These are phyloP conservation scores for Entomophthora muscae DNA, from an alignment of 371 early-diverging fungal genomes.

Conservation along the genomic window DNA sequence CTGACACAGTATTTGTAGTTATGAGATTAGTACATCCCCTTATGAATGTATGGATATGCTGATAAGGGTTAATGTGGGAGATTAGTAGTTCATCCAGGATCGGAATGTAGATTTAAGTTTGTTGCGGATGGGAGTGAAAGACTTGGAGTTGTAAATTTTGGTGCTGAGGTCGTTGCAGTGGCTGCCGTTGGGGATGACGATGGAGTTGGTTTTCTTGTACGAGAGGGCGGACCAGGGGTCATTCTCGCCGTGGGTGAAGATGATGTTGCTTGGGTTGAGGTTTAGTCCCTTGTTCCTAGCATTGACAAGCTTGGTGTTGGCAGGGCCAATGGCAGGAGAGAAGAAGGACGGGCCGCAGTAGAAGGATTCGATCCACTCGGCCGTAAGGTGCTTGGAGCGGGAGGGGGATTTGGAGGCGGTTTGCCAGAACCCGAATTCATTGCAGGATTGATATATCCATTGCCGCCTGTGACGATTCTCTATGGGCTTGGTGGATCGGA, in stretches of 20 bases:
- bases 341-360: background rate
- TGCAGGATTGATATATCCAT: slow-evolving; percentile 26
- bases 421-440: slow-evolving; percentile 49
- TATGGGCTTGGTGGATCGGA: background rate
- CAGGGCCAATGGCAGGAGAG: slow-evolving; percentile 12
- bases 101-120: no score
- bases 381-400: slow-evolving; percentile 15
- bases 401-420: slow-evolving; percentile 22
- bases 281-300: slow-evolving; percentile 26
- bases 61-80: no score
- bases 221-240: slow-evolving; percentile 42
- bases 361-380: background rate
- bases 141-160: no score
- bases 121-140: no score
- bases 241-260: slow-evolving; percentile 35
- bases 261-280: slow-evolving; percentile 22
- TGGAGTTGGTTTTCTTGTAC: slow-evolving; percentile 11
- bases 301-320: slow-evolving; percentile 20
- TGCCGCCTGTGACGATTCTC: background rate
- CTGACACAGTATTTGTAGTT: no score
- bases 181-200: slow-evolving; percentile 10
- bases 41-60: no score
- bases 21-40: no score
- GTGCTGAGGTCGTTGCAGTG: slow-evolving; percentile 9
- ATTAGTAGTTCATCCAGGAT: no score